These are phyloP conservation scores for Cladosporium halotolerans DNA, from an alignment of 2,329 filamentous ascomycete species.

Conservation along the genomic window DNA sequence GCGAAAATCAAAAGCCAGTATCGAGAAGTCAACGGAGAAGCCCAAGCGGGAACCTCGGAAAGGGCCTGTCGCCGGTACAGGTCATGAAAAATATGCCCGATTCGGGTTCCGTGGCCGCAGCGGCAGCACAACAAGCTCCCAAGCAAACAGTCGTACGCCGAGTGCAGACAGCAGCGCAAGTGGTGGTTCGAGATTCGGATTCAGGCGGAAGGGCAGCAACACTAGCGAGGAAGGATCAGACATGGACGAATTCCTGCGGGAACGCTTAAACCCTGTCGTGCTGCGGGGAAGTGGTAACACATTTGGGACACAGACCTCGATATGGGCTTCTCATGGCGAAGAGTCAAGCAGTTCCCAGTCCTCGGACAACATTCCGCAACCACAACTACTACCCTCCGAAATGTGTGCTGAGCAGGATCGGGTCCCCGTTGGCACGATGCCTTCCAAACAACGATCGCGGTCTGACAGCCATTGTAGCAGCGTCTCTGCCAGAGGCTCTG, in stretches of 20 bases:
- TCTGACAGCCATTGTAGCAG: constrained; percentile 2
- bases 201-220: constrained; percentile 39
- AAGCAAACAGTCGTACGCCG: constrained; percentile 40
- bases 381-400: constrained; percentile 26
- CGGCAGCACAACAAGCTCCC: constrained; percentile 49
- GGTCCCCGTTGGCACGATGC: no score
- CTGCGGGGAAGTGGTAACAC: constrained; percentile 40
- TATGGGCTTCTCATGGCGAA: not conserved
- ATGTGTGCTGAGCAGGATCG: constrained; percentile 14
- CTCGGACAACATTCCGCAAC: constrained; percentile 17
- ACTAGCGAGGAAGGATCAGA: constrained; percentile 37
- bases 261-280: constrained; percentile 39
- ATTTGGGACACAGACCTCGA: constrained; percentile 16
- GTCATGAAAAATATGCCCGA: constrained; percentile 77
- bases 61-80: constrained; percentile 85
- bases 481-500: not conserved
- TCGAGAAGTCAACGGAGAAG: constrained; percentile 48
- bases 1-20: constrained; percentile 60
- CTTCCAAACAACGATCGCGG: no score
- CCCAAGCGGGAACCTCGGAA: constrained; percentile 58
- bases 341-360: constrained; percentile 16
- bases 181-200: constrained; percentile 29
- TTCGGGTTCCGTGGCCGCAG: constrained; percentile 61
- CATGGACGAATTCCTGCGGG: constrained; percentile 42
- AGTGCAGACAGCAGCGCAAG: constrained; percentile 38